Conservation (phyloP, 257 asterid species). For the Haberlea rhodopensis region DNA sequence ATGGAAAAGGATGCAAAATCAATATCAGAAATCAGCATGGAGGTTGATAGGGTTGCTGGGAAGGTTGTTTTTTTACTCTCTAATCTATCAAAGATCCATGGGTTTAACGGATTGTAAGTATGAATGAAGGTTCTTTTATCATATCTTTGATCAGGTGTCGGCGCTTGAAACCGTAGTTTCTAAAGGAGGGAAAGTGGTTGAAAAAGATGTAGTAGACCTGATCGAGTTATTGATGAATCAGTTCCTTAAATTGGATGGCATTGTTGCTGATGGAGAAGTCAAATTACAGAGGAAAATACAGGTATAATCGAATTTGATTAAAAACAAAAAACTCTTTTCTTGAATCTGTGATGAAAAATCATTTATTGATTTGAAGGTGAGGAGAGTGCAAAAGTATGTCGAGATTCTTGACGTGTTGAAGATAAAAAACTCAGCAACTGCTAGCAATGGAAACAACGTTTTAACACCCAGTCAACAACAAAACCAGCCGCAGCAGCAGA, state of each 20-base stretch:
- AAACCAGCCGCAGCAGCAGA: constrained; percentile 22
- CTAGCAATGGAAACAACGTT: constrained; percentile 23
- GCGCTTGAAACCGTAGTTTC: constrained; percentile 45
- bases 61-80: constrained; percentile 42
- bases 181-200: constrained; percentile 72
- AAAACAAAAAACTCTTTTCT: neutral
- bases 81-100: neutral
- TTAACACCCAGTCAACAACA: constrained; percentile 21
- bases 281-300: constrained; percentile 79
- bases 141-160: constrained; percentile 32
- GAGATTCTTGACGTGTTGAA: constrained; percentile 76
- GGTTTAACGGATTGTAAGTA: neutral
- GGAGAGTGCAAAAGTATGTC: constrained; percentile 72
- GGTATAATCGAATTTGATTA: constrained; percentile 36
- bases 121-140: neutral
- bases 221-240: constrained; percentile 83
- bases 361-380: constrained; percentile 39
- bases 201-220: constrained; percentile 55
- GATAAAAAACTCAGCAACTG: constrained; percentile 48
- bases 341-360: constrained; percentile 3
- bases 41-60: constrained; percentile 65
- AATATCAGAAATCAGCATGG: constrained; percentile 58
- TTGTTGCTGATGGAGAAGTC: constrained; percentile 67
- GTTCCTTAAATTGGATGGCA: constrained; percentile 64
- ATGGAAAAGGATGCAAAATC: constrained; percentile 49